Percentiles rank a stretch among this genome's conserved stretches.
phyloP scores from a whole-genome alignment of 2,329 filamentous ascomycete genomes.

The Coniochaeta sp. region DNA sequence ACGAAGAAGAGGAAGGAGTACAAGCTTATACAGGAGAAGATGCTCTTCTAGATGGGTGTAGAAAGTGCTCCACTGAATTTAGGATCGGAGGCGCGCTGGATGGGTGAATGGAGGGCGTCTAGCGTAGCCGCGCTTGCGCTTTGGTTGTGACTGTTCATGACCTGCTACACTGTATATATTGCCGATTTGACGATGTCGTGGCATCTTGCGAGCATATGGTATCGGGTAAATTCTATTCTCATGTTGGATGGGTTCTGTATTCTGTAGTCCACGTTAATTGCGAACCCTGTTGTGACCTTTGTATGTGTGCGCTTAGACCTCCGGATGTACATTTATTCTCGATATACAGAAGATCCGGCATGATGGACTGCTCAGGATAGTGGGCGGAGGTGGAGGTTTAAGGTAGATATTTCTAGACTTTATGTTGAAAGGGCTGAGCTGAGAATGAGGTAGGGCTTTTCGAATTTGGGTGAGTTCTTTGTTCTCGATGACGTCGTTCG shows the following conservation, averaged over 20 bases:
- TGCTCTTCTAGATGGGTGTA: slow-evolving; percentile 30
- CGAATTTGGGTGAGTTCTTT: too few relatives aligned
- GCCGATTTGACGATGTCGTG: neutral
- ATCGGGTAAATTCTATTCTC: neutral
- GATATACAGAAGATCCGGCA: neutral
- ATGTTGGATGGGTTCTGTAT: neutral
- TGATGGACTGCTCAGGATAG: too few relatives aligned
- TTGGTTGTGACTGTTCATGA: too few relatives aligned
- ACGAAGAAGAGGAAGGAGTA: slow-evolving; percentile 81
- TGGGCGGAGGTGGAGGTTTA: too few relatives aligned
- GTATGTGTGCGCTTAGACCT: too few relatives aligned
- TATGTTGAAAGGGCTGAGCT: too few relatives aligned
- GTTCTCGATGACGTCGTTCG: too few relatives aligned
- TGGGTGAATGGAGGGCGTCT: neutral
- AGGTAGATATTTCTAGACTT: too few relatives aligned
- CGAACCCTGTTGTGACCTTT: neutral
- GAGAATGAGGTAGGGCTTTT: too few relatives aligned
- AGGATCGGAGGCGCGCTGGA: neutral
- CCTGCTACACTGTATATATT: too few relatives aligned
- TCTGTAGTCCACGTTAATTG: neutral
- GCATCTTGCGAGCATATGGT: neutral
- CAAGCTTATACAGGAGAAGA: slow-evolving; percentile 69
- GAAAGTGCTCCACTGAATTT: neutral
- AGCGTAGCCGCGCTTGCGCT: too few relatives aligned
- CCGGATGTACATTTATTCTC: too few relatives aligned